Evolutionary conservation across 345 rosid species (phyloP).

Genomic region (Arabis hirsuta): DNA sequence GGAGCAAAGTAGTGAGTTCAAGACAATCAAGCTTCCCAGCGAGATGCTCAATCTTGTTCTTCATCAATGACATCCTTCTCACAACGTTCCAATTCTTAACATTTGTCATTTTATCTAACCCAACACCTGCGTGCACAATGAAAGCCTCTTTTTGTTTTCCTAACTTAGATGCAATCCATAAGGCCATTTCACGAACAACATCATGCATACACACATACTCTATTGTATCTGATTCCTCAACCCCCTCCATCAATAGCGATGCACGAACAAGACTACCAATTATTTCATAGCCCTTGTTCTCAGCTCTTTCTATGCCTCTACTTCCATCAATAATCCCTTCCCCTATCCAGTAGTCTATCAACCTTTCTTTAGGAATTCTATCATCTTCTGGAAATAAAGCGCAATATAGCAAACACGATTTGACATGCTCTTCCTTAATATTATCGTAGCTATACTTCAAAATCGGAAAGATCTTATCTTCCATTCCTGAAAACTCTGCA

Average conservation of each 20-base stretch:
- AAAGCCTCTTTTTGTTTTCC: not conserved
- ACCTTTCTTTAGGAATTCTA: too few relatives aligned
- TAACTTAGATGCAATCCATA: constrained; percentile 40
- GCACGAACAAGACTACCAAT: too few relatives aligned
- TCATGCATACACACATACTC: too few relatives aligned
- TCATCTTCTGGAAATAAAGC: too few relatives aligned
- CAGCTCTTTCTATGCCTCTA: too few relatives aligned
- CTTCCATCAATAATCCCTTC: too few relatives aligned
- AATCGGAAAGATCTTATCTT: constrained; percentile 26
- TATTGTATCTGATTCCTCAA: too few relatives aligned
- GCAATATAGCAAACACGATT: too few relatives aligned
- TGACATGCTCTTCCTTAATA: too few relatives aligned
- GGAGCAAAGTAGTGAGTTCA: constrained; percentile 36
- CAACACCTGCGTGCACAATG: not conserved
- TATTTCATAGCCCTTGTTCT: constrained; percentile 13
- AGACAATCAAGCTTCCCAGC: constrained; percentile 14
- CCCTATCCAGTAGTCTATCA: too few relatives aligned
- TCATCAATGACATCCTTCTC: constrained; percentile 42
- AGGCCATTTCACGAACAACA: constrained; percentile 30
- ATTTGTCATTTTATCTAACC: not conserved
- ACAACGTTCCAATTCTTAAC: constrained; percentile 19
- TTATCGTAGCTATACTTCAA: too few relatives aligned
- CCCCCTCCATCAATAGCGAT: too few relatives aligned
- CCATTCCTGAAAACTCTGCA: constrained; percentile 17
- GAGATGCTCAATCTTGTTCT: constrained; percentile 21